Conservation (phyloP, 441 rosid genomes). For the Populus hybrid region DNA sequence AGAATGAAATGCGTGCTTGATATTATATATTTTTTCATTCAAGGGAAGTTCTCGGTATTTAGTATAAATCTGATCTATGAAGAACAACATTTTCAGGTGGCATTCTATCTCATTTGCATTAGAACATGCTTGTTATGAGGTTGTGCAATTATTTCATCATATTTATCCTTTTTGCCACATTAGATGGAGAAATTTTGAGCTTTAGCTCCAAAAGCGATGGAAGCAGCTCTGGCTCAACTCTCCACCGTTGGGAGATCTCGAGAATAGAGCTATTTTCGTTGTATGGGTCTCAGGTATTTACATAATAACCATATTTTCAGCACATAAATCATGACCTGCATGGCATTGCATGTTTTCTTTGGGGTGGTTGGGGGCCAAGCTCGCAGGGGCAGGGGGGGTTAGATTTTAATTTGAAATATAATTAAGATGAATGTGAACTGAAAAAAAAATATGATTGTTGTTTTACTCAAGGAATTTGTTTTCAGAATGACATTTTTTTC, state of each 20-base stretch:
- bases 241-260: constrained; percentile 74
- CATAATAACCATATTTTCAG: constrained; percentile 15
- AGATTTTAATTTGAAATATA: neutral
- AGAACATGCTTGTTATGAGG: neutral
- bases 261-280: constrained; percentile 76
- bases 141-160: constrained; percentile 10
- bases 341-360: neutral
- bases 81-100: neutral
- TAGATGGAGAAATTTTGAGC: constrained; percentile 54
- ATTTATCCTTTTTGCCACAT: constrained; percentile 15
- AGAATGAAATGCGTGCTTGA: neutral
- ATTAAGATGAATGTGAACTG: constrained; percentile 5
- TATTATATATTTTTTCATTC: neutral
- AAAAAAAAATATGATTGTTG: neutral
- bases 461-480: neutral
- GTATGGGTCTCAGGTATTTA: constrained; percentile 72
- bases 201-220: constrained; percentile 41
- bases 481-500: neutral
- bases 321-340: neutral
- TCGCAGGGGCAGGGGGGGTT: neutral
- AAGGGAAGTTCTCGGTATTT: neutral
- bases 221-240: constrained; percentile 44
- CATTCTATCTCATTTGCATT: neutral
- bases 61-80: neutral
- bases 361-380: neutral